Base-by-base conservation (phyloP, 768 basidiomycete genomes). In the Paxillus rubicundulus region DNA sequence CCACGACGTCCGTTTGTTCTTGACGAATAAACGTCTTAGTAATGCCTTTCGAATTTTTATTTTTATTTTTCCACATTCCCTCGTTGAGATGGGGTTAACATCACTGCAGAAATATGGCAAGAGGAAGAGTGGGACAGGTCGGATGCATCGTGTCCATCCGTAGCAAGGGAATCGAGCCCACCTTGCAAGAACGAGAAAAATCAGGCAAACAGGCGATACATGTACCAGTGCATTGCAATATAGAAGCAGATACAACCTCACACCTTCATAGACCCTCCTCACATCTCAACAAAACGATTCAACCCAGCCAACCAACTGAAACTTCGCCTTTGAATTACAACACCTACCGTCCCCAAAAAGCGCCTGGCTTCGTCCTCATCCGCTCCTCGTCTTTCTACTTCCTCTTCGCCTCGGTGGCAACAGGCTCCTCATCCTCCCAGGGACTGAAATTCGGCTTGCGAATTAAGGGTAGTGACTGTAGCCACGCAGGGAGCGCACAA, bases 401-500 rank as follows among this genome's bases (percentile, higher is more conserved):
- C 17, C 47, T 53, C 57, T 58, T 65, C 14, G 37, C 38, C 44
- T 58, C 61, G 17, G 43, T 46, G 53, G 57, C 58, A 48, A 55
- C 58, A 43, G 45, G 62, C 45, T 85, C 85, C 56, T 88, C 87
- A 60, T 89, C 87, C 44, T 85, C 88, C 87, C 87, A 90, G 30
- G 88, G 88, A 61, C 87, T 89, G 63, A 89, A 91, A 54, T 85
- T 86, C 52, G 81, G 74, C 71, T 87, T 88, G 54, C 81, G 77
- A 57, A 81, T 75, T 58, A 80, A 76, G 34, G 86, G 84, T 54
- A 87, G 63, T n/a, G 80, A 74, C 59, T 82, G 81, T 55, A 88
- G 66, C 88, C 87, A 87, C 42, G 81, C 76, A n/a, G 85, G 84
- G 47, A 86, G 66, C 16, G 70, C 68, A 46, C 72, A 45, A 12